phyloP scores from a whole-genome alignment of 2,329 filamentous ascomycete species.

The Stagonosporopsis chrysanthemi region DNA sequence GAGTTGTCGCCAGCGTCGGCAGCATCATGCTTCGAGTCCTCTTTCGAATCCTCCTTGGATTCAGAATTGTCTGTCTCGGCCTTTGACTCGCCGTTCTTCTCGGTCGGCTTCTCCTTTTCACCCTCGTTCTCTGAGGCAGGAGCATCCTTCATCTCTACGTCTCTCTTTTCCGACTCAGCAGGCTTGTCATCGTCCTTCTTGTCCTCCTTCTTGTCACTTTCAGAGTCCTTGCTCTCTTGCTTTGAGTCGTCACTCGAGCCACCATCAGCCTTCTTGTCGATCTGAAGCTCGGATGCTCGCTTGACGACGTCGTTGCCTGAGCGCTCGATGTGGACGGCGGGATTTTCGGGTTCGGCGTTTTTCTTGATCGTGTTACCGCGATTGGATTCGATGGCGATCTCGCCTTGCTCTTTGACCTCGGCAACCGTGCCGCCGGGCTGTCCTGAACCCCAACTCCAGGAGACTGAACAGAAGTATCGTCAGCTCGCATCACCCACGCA shows the following conservation, averaged over 20 bases:
- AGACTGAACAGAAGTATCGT: constrained; percentile 56
- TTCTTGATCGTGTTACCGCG: constrained; percentile 70
- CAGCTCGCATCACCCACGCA: not conserved
- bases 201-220: constrained; percentile 45
- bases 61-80: constrained; percentile 34
- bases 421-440: constrained; percentile 64
- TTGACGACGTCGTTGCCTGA: constrained; percentile 72
- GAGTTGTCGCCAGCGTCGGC: constrained; percentile 27
- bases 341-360: constrained; percentile 66
- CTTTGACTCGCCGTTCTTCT: constrained; percentile 43
- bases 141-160: constrained; percentile 46
- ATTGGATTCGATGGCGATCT: constrained; percentile 67
- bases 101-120: constrained; percentile 38
- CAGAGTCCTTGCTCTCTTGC: constrained; percentile 37
- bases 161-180: constrained; percentile 47
- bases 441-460: constrained; percentile 67
- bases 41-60: constrained; percentile 28
- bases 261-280: constrained; percentile 57
- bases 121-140: constrained; percentile 31
- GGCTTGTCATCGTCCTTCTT: constrained; percentile 34
- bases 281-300: constrained; percentile 65
- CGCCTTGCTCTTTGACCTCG: constrained; percentile 65
- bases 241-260: constrained; percentile 45
- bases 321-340: constrained; percentile 66
- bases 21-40: constrained; percentile 21